These are phyloP conservation scores for Fusarium sp. DNA, from an alignment of 2,329 filamentous ascomycete genomes.

Conservation along the genomic window DNA sequence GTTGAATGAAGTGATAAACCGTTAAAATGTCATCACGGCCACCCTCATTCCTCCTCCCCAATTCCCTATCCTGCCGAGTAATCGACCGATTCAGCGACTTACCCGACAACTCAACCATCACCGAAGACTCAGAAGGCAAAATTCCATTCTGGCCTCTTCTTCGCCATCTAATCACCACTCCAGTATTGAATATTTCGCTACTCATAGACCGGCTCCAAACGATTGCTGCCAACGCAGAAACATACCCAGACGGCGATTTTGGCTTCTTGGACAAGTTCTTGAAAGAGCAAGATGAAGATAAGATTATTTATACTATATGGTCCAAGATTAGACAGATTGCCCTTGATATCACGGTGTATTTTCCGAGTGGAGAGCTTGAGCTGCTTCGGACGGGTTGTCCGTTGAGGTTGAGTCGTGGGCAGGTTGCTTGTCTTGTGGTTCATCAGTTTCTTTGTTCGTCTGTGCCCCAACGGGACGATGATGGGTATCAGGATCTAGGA, in stretches of 20 bases:
- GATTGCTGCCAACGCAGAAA: conserved; percentile 40
- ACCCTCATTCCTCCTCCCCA: conserved; percentile 36
- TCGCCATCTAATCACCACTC: conserved; percentile 33
- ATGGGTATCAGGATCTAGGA: conserved; percentile 49
- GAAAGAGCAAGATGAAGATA: neutral
- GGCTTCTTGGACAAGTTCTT: conserved; percentile 28
- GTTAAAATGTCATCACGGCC: conserved; percentile 23
- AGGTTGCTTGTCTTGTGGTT: conserved; percentile 47
- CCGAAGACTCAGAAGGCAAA: conserved; percentile 42
- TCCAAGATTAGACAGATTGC: conserved; percentile 41
- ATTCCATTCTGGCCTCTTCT: conserved; percentile 47
- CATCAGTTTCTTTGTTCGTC: conserved; percentile 51
- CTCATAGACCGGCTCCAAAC: conserved; percentile 48
- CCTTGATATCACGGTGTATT: conserved; percentile 35
- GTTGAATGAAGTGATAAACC: neutral
- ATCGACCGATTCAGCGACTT: conserved; percentile 50
- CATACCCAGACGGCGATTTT: conserved; percentile 39
- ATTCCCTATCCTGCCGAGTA: conserved; percentile 33
- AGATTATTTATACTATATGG: conserved; percentile 38
- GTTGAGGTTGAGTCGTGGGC: conserved; percentile 39
- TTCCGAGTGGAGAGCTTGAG: conserved; percentile 32
- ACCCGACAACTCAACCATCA: conserved; percentile 21
- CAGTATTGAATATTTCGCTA: conserved; percentile 12
- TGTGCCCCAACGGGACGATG: conserved; percentile 36
- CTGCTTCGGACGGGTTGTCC: conserved; percentile 27